These are phyloP conservation scores for Acarospora socialis DNA, from an alignment of 2,329 filamentous ascomycete genomes.

Conservation along the genomic window DNA sequence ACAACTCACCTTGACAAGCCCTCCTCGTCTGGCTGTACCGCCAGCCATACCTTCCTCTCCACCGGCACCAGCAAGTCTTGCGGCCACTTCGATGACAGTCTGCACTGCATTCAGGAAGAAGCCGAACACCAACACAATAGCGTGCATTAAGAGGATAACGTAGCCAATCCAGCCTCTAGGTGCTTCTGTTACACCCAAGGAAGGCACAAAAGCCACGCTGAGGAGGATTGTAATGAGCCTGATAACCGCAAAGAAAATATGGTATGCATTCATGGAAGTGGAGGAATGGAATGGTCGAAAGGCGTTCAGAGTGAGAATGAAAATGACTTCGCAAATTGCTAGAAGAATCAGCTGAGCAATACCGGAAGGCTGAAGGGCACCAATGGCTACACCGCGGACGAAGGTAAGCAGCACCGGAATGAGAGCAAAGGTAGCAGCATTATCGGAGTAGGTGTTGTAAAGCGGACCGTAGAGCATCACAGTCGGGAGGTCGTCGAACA, in stretches of 20 bases:
- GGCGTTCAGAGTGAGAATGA: slow-evolving; percentile 72
- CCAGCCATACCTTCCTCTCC: slow-evolving; percentile 46
- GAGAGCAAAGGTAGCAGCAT: slow-evolving; percentile 77
- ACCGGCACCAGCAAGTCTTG: slow-evolving; percentile 69
- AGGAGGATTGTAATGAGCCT: slow-evolving; percentile 63
- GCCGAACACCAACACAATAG: slow-evolving; percentile 68
- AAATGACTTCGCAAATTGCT: slow-evolving; percentile 85
- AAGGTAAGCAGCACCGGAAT: slow-evolving; percentile 76
- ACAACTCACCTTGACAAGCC: slow-evolving; percentile 56
- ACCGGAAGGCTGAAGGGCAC: slow-evolving; percentile 81
- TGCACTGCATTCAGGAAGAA: slow-evolving; percentile 89
- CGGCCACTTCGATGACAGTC: slow-evolving; percentile 77
- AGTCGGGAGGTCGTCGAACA: slow-evolving; percentile 88
- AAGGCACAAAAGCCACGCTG: slow-evolving; percentile 73
- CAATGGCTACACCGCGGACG: slow-evolving; percentile 76
- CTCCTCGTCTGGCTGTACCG: slow-evolving; percentile 59
- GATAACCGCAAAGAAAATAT: slow-evolving; percentile 66
- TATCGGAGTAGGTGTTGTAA: slow-evolving; percentile 95
- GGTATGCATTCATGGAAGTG: slow-evolving; percentile 95
- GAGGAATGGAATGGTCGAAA: slow-evolving; percentile 81
- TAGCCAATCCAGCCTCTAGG: slow-evolving; percentile 93
- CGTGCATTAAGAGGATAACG: slow-evolving; percentile 74
- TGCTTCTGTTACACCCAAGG: slow-evolving; percentile 61
- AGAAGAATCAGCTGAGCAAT: slow-evolving; percentile 86
- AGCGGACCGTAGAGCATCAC: slow-evolving; percentile 81